Conservation (phyloP, 1,139 yeast species). For the Nakaseomyces nivariensis region DNA sequence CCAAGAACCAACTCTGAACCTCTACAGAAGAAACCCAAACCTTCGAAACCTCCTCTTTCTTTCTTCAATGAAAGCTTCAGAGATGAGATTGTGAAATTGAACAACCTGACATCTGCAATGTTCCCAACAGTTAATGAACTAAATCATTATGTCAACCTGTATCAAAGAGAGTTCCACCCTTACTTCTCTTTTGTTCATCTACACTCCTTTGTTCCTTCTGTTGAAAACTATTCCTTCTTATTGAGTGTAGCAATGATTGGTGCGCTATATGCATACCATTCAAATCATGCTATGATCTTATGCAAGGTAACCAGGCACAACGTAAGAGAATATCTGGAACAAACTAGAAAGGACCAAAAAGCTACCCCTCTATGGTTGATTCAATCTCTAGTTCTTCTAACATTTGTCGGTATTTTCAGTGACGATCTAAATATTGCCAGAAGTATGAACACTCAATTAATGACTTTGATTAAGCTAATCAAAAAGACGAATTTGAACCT, state of each 20-base stretch:
- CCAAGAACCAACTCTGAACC: neutral
- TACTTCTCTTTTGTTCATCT: conserved; percentile 80
- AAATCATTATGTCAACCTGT: conserved; percentile 61
- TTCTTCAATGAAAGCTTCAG: conserved; percentile 45
- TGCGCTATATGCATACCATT: conserved; percentile 76
- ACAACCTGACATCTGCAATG: conserved; percentile 43
- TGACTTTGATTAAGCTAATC: conserved; percentile 68
- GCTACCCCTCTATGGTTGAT: conserved; percentile 81
- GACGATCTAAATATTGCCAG: conserved; percentile 66
- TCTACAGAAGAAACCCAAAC: neutral
- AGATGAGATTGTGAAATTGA: conserved; percentile 40
- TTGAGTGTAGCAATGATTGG: conserved; percentile 83
- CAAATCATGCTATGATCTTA: conserved; percentile 61
- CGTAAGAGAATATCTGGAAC: conserved; percentile 67
- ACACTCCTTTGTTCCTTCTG: conserved; percentile 49
- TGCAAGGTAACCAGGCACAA: conserved; percentile 73
- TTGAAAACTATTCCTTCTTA: conserved; percentile 64
- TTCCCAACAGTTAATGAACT: conserved; percentile 69
- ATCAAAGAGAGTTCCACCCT: conserved; percentile 63
- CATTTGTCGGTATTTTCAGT: conserved; percentile 73
- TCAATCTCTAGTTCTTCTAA: conserved; percentile 72
- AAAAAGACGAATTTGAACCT: conserved; percentile 66
- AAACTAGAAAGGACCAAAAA: conserved; percentile 44
- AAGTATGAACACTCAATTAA: conserved; percentile 64
- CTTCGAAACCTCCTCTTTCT: conserved; percentile 11